Evolutionary conservation across 2,329 filamentous ascomycete genomes (phyloP).

Genomic region (Teratosphaeria zuluensis): DNA sequence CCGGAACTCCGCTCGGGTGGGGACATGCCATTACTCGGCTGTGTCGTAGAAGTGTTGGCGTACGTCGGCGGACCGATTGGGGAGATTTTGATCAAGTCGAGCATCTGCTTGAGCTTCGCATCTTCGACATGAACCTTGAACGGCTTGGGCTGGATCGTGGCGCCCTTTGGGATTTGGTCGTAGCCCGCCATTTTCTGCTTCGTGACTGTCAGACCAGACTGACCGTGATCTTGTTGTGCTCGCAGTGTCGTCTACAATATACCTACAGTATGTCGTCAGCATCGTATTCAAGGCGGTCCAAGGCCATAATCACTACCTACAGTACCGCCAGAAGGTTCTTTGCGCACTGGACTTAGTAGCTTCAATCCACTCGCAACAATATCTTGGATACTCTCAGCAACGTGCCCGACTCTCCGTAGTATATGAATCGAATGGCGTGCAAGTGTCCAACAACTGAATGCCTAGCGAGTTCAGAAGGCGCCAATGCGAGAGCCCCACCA

Average conservation of each 20-base stretch:
- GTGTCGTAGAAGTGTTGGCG: constrained; percentile 35
- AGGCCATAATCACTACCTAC: no score
- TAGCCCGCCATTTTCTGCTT: constrained; percentile 8
- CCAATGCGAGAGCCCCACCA: no score
- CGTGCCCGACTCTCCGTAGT: no score
- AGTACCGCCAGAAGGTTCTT: no score
- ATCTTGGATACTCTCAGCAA: no score
- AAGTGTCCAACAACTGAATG: no score
- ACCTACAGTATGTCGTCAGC: not conserved
- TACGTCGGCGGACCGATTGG: constrained; percentile 41
- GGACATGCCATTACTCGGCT: constrained; percentile 3
- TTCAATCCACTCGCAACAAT: no score
- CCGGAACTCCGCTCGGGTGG: constrained; percentile 30
- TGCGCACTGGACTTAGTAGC: no score
- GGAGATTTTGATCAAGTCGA: constrained; percentile 38
- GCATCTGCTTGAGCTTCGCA: constrained; percentile 36
- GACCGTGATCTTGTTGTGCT: not conserved
- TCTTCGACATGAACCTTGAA: constrained; percentile 38
- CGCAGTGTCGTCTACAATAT: not conserved
- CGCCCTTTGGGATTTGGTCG: constrained; percentile 25
- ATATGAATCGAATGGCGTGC: no score
- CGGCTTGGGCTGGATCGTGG: constrained; percentile 29
- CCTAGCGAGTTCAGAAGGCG: no score
- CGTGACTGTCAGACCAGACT: not conserved
- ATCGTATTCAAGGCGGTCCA: no score